These are phyloP conservation scores for Candida qinlingensis DNA, from an alignment of 805 yeast species.

Conservation along the genomic window DNA sequence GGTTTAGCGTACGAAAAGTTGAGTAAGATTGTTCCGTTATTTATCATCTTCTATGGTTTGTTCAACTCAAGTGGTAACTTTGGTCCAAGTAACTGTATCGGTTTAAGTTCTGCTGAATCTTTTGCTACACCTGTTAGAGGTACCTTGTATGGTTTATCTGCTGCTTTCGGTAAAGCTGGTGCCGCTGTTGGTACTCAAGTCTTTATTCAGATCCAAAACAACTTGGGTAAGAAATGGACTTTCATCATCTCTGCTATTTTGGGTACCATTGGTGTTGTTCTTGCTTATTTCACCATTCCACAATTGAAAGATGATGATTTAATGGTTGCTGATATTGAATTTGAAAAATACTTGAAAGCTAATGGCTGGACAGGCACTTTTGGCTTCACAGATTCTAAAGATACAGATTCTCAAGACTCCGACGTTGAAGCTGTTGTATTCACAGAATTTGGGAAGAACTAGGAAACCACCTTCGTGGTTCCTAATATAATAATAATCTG, in stretches of 20 bases:
- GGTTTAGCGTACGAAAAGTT: constrained; percentile 59
- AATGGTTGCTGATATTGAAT: constrained; percentile 55
- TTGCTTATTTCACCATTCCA: constrained; percentile 52
- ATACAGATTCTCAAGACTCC: constrained; percentile 1
- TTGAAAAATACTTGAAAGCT: constrained; percentile 50
- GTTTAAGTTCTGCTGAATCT: constrained; percentile 59
- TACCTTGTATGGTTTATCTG: constrained; percentile 67
- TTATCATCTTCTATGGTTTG: constrained; percentile 67
- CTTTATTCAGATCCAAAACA: constrained; percentile 59
- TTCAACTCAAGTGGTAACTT: constrained; percentile 67
- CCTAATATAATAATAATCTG: too few species aligned
- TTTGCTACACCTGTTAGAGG: constrained; percentile 78
- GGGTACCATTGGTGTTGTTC: constrained; percentile 58
- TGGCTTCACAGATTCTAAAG: constrained; percentile 27
- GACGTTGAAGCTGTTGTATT: background rate
- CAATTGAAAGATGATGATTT: constrained; percentile 68
- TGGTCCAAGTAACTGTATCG: constrained; percentile 78
- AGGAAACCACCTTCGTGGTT: too few species aligned
- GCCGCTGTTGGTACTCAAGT: constrained; percentile 78
- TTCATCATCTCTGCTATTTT: constrained; percentile 74
- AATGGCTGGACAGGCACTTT: constrained; percentile 52
- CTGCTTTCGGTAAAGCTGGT: constrained; percentile 79
- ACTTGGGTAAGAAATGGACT: constrained; percentile 68
- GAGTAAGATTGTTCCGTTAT: constrained; percentile 51
- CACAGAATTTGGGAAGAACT: too few species aligned